Evolutionary conservation across 106 monocot species (phyloP).

Genomic region (Agapanthus africanus): DNA sequence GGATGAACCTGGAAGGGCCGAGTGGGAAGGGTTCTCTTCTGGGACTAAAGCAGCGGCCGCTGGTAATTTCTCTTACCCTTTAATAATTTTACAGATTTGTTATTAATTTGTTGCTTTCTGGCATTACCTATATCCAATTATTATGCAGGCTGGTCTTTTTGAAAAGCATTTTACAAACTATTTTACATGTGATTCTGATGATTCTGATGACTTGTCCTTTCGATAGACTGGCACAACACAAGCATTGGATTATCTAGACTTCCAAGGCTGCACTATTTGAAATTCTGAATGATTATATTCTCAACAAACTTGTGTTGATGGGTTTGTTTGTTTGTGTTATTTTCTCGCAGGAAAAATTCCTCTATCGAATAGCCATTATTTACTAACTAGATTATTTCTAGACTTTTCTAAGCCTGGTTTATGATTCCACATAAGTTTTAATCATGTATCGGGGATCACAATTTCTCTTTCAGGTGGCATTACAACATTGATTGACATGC

Average conservation of each 20-base stretch:
- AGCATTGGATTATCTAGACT: background rate
- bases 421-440: background rate
- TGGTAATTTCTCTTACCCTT: conserved; percentile 34
- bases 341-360: background rate
- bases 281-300: too few relatives aligned
- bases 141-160: too few relatives aligned
- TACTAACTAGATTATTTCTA: background rate
- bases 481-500: conserved; percentile 97
- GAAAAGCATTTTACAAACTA: too few relatives aligned
- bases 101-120: too few relatives aligned
- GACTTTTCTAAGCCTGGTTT: background rate
- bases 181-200: too few relatives aligned
- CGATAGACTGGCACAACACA: background rate
- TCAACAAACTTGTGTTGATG: too few relatives aligned
- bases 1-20: conserved; percentile 88
- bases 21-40: conserved; percentile 93
- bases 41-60: conserved; percentile 97
- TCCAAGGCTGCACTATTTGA: background rate
- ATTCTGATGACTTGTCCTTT: background rate
- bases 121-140: too few relatives aligned
- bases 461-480: conserved; percentile 64
- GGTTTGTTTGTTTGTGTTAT: too few relatives aligned
- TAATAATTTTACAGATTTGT: background rate
- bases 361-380: background rate
- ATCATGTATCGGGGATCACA: background rate